Conservation (phyloP, 164 flowering plant species). For the Warburgia ugandensis region DNA sequence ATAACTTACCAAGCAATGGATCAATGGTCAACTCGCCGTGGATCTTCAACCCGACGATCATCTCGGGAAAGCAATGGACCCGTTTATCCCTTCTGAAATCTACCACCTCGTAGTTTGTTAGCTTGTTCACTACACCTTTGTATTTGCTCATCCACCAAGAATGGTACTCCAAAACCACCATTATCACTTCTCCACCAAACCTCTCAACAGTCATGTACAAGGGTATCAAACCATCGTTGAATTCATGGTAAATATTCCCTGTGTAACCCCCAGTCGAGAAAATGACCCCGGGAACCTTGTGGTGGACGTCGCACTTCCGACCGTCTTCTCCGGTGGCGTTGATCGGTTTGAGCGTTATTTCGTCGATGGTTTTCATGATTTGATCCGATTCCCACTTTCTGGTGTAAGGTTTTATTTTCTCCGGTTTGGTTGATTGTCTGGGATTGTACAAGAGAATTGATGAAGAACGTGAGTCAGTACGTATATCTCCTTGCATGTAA, state of each 20-base stretch:
- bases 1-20: slow-evolving; percentile 5
- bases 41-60: slow-evolving; percentile 6
- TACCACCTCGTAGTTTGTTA: slow-evolving; percentile 5
- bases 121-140: slow-evolving; percentile 1
- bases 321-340: background rate
- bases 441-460: slow-evolving; percentile 7
- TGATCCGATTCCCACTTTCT: slow-evolving; percentile 11
- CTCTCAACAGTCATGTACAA: slow-evolving; percentile 10
- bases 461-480: slow-evolving; percentile 3
- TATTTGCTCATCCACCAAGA: slow-evolving; percentile 13
- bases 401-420: slow-evolving; percentile 12
- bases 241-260: slow-evolving; percentile 15
- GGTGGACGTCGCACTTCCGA: slow-evolving; percentile 1
- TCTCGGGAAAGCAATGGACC: slow-evolving; percentile 10
- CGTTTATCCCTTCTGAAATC: slow-evolving; percentile 6
- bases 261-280: slow-evolving; percentile 13
- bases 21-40: slow-evolving; percentile 11
- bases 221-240: slow-evolving; percentile 15
- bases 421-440: background rate
- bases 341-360: background rate
- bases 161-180: slow-evolving; percentile 12
- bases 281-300: slow-evolving; percentile 7
- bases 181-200: slow-evolving; percentile 9
- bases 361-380: slow-evolving; percentile 14
- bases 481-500: slow-evolving; percentile 12